Evolutionary conservation across 352 stramenopile genomes (phyloP).

Genomic region (Peronospora farinosa): DNA sequence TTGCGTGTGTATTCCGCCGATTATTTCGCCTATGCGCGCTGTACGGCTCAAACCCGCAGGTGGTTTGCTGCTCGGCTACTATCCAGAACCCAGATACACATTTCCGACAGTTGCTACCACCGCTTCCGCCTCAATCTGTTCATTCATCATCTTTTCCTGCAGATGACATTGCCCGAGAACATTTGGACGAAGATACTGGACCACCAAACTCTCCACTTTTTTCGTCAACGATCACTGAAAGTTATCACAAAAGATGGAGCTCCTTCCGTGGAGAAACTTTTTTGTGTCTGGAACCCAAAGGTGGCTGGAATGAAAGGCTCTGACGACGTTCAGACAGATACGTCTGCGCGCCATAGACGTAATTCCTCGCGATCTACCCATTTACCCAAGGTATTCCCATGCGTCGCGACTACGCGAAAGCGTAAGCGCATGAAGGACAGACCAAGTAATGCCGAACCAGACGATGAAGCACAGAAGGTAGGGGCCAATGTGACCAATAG

Average conservation of each 20-base stretch:
- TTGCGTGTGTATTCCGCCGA: conserved; percentile 85
- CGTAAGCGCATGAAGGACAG: conserved; percentile 11
- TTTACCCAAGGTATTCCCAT: neutral
- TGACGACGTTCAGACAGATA: neutral
- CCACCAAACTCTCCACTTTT: conserved; percentile 57
- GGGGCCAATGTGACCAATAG: conserved; percentile 33
- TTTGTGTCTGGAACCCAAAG: conserved; percentile 94
- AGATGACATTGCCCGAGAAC: neutral
- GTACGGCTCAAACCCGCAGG: conserved; percentile 76
- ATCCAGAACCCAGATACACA: conserved; percentile 91
- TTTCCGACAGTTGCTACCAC: conserved; percentile 87
- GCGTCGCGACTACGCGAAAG: conserved; percentile 13
- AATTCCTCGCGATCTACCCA: neutral
- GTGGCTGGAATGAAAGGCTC: conserved; percentile 17
- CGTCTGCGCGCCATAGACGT: neutral
- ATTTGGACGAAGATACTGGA: conserved; percentile 1
- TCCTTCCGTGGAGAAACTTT: conserved; percentile 87
- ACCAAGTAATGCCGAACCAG: neutral
- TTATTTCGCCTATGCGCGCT: conserved; percentile 84
- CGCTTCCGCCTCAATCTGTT: conserved; percentile 25
- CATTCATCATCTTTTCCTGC: neutral
- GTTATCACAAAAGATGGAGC: conserved; percentile 89
- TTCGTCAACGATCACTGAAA: conserved; percentile 40
- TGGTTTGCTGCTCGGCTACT: conserved; percentile 95
- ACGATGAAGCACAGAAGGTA: conserved; percentile 1